phyloP scores from a whole-genome alignment of 1,284 basidiomycete species.

The Rhodofomes roseus region DNA sequence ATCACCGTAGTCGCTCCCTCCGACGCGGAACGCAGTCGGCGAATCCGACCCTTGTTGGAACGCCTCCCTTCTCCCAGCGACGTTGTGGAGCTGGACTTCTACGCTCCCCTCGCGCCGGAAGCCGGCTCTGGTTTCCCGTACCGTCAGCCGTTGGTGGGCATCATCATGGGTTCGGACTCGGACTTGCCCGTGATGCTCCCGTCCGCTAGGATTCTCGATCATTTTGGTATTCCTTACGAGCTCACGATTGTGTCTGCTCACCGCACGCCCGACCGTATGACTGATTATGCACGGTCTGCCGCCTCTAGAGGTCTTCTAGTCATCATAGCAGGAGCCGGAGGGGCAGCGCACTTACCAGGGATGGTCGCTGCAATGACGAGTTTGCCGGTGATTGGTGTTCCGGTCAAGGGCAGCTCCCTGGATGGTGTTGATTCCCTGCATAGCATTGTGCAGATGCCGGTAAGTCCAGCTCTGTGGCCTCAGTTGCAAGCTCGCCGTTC shows the following conservation, averaged over 20 bases:
- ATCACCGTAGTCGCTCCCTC: constrained; percentile 86
- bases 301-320: constrained; percentile 70
- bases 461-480: constrained; percentile 39
- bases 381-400: constrained; percentile 94
- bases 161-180: constrained; percentile 99
- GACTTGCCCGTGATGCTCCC: constrained; percentile 93
- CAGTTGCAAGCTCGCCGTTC: neutral
- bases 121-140: constrained; percentile 56
- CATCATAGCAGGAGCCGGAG: constrained; percentile 95
- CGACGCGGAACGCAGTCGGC: constrained; percentile 71
- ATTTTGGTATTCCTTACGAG: constrained; percentile 87
- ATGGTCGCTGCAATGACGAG: constrained; percentile 97
- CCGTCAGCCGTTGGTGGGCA: constrained; percentile 78
- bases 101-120: constrained; percentile 46
- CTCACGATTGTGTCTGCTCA: constrained; percentile 96
- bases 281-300: constrained; percentile 81
- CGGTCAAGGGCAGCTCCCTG: constrained; percentile 91
- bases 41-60: constrained; percentile 70
- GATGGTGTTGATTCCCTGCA: constrained; percentile 97
- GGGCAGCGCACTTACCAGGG: constrained; percentile 95
- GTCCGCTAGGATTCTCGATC: constrained; percentile 82
- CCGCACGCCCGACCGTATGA: constrained; percentile 87
- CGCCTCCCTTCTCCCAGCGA: constrained; percentile 55
- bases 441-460: constrained; percentile 99
- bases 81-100: constrained; percentile 46